phyloP scores from a whole-genome alignment of 2,329 filamentous ascomycete species.

The Polychaeton citri region DNA sequence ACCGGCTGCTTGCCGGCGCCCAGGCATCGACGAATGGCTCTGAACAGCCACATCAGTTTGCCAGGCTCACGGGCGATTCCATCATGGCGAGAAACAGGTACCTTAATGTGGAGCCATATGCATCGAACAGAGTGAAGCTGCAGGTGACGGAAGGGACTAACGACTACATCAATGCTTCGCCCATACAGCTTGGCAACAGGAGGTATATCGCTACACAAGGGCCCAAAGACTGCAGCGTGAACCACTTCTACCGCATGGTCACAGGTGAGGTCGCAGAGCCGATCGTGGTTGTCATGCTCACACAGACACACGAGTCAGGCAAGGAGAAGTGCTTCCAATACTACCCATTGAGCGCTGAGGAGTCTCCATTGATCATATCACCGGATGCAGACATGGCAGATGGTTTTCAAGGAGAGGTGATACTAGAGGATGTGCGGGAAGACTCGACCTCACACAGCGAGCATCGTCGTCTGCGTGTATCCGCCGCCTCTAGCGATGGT shows the following conservation, averaged over 20 bases:
- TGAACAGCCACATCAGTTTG: conserved; percentile 35
- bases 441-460: conserved; percentile 50
- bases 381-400: conserved; percentile 11
- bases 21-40: conserved; percentile 27
- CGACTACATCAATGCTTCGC: conserved; percentile 41
- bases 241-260: conserved; percentile 93
- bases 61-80: conserved; percentile 44
- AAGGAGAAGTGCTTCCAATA: conserved; percentile 82
- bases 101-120: conserved; percentile 78
- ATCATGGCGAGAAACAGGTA: conserved; percentile 65
- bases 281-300: conserved; percentile 87
- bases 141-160: conserved; percentile 54
- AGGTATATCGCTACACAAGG: conserved; percentile 84
- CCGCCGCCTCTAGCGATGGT: conserved; percentile 26
- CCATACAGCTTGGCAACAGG: conserved; percentile 30
- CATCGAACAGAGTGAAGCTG: conserved; percentile 70
- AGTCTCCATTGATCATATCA: conserved; percentile 14
- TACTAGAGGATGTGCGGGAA: conserved; percentile 39
- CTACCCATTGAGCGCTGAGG: conserved; percentile 36
- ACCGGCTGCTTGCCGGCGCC: conserved; percentile 36
- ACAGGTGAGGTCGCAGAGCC: conserved; percentile 59
- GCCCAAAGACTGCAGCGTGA: conserved; percentile 60
- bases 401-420: conserved; percentile 54
- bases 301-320: conserved; percentile 66
- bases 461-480: conserved; percentile 56